A percentile compares a stretch with the other conserved stretches of the same genome.
phyloP scores from a whole-genome alignment of 371 early-diverging fungal species.

The Mortierella sp. region DNA sequence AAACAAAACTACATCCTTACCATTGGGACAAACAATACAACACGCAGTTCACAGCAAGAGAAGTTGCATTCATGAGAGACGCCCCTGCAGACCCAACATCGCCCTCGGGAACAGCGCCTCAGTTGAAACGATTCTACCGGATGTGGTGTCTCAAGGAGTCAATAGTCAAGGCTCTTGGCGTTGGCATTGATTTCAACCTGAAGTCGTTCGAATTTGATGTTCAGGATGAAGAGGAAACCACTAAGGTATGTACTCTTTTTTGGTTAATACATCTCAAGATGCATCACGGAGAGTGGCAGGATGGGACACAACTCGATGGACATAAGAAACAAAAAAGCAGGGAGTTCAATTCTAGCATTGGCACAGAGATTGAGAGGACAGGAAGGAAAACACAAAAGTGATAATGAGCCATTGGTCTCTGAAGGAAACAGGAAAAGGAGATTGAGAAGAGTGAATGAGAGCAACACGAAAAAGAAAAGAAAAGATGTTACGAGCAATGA shows the following conservation, averaged over 20 bases:
- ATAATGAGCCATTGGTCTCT: neutral
- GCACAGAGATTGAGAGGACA: neutral
- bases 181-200: slow-evolving; percentile 31
- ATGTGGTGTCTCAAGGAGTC: slow-evolving; percentile 58
- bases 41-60: slow-evolving; percentile 34
- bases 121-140: slow-evolving; percentile 41
- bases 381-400: neutral
- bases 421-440: neutral
- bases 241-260: slow-evolving; percentile 9
- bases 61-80: slow-evolving; percentile 26
- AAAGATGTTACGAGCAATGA: neutral
- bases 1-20: neutral
- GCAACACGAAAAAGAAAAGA: slow-evolving; percentile 1
- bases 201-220: slow-evolving; percentile 40
- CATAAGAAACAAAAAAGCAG: neutral
- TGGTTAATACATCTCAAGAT: neutral
- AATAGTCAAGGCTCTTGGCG: slow-evolving; percentile 38
- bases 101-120: slow-evolving; percentile 12
- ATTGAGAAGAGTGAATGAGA: neutral
- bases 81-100: slow-evolving; percentile 17
- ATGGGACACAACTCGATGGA: neutral
- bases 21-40: neutral
- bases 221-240: slow-evolving; percentile 27
- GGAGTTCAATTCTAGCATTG: neutral
- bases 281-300: slow-evolving; percentile 13